A percentile compares a stretch with the other conserved stretches of the same genome.
phyloP scores from a whole-genome alignment of 2,329 filamentous ascomycete genomes.

The Xylariales sp. region DNA sequence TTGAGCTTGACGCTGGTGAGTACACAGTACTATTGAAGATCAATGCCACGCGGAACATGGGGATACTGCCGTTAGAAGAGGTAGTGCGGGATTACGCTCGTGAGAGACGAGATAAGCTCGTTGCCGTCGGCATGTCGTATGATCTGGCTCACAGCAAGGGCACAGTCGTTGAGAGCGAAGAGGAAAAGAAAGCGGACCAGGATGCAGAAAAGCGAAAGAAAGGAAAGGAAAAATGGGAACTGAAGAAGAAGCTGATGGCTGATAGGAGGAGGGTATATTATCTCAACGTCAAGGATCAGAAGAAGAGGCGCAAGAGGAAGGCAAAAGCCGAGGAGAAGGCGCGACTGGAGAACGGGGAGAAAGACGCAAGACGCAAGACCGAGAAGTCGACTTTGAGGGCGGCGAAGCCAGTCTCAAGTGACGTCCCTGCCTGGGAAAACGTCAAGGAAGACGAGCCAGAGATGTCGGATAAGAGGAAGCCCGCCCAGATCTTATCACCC shows the following conservation, averaged over 20 bases:
- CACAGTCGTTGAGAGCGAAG: slow-evolving; percentile 40
- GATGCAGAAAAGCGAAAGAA: slow-evolving; percentile 39
- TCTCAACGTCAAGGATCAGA: slow-evolving; percentile 35
- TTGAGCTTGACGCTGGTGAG: slow-evolving; percentile 67
- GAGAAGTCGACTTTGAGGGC: slow-evolving; percentile 5
- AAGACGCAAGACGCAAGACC: slow-evolving; percentile 20
- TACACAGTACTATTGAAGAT: slow-evolving; percentile 76
- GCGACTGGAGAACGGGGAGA: slow-evolving; percentile 25
- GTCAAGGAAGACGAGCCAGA: not conserved
- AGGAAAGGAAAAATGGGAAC: slow-evolving; percentile 33
- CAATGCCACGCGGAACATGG: slow-evolving; percentile 56
- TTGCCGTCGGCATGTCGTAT: slow-evolving; percentile 64
- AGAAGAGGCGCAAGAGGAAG: slow-evolving; percentile 34
- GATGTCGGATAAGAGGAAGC: slow-evolving; percentile 24
- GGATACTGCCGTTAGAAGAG: slow-evolving; percentile 54
- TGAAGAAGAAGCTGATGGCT: slow-evolving; percentile 33
- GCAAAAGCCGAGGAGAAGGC: slow-evolving; percentile 32
- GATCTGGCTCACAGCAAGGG: slow-evolving; percentile 59
- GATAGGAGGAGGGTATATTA: slow-evolving; percentile 23
- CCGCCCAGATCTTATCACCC: slow-evolving; percentile 27
- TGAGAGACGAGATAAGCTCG: slow-evolving; percentile 64
- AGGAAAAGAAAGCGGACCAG: slow-evolving; percentile 43
- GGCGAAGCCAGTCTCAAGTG: slow-evolving; percentile 9
- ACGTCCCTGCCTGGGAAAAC: slow-evolving; percentile 9
- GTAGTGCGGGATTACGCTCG: slow-evolving; percentile 62